Base-by-base conservation (phyloP, 768 basidiomycete genomes). In the Pisolithus microcarpus region DNA sequence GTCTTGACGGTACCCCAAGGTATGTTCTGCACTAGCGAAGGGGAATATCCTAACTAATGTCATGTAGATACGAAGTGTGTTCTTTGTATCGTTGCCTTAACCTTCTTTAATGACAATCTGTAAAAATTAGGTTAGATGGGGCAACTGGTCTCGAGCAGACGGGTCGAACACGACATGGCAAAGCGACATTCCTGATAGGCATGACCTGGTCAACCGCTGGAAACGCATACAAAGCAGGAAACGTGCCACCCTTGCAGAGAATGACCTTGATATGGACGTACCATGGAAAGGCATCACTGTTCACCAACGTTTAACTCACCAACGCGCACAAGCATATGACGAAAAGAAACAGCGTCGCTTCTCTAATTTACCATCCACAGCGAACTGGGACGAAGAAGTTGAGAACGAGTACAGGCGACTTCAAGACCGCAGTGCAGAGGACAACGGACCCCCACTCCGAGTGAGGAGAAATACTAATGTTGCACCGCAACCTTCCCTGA, bases 111-210 rank as follows among this genome's bases (percentile, higher is more conserved):
- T 26, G 31, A 45, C 26, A 10, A 0, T 15, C 13, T 15, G 34
- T 15, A n/a, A 48, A 28, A 26, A 19, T 43, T 52, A 82, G 79
- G 75, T 79, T 4, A 65, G 69, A 53, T 82, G 81, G 81, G 68
- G 62, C 18, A 64, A 67, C 37, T 83, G 81, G 81, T 60, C 60
- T 19, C 76, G 80, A 23, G 38, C 51, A 1, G 76, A 82, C 56
- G 77, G 75, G 0, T 76, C 80, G 7, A 77, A 75, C 54, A 75
- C 74, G 2, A 81, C 81, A 7, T 83, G 80, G 80, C 61, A 74
- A 37, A 64, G 61, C 21, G 59, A 61, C 13, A 44, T 52, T 24
- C 54, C 63, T 19, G 58, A 65, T 6, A 52, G 50, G 4, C 6
- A 36, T 5, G 43, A 53, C 3, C 42, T 68, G 42, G 47, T 70